These are phyloP conservation scores for Dillenia suffruticosa DNA, from an alignment of 164 flowering plant genomes.

Conservation along the genomic window DNA sequence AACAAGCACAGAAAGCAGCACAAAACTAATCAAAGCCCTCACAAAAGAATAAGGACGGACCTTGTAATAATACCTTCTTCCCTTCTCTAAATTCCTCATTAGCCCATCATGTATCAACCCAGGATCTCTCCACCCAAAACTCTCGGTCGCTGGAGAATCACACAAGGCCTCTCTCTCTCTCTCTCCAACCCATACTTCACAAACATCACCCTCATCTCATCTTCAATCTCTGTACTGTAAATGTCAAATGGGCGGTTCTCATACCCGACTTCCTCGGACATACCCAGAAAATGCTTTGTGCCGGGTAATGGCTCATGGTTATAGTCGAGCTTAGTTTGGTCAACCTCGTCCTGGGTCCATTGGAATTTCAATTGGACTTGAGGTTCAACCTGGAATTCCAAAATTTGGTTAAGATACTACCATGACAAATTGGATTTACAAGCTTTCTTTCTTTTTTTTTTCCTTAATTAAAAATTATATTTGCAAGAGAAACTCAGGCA, in stretches of 20 bases:
- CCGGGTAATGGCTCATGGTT: constrained; percentile 89
- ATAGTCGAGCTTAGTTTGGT: constrained; percentile 40
- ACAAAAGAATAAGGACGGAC: constrained; percentile 9
- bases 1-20: no score
- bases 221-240: constrained; percentile 48
- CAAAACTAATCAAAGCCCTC: not conserved
- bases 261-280: constrained; percentile 43
- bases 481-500: no score
- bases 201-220: constrained; percentile 93
- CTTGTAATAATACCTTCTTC: constrained; percentile 73
- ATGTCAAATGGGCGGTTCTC: constrained; percentile 53
- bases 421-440: no score
- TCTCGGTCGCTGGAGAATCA: constrained; percentile 77
- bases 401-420: no score
- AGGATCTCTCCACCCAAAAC: constrained; percentile 93
- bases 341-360: constrained; percentile 58
- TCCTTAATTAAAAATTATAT: no score
- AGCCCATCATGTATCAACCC: constrained; percentile 81
- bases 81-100: constrained; percentile 61
- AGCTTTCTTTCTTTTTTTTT: no score
- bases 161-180: constrained; percentile 70
- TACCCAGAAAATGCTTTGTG: constrained; percentile 47
- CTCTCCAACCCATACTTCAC: constrained; percentile 58
- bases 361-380: constrained; percentile 27
- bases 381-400: no score